Percentiles rank a stretch among this genome's conserved stretches.
Evolutionary conservation across 1,139 yeast genomes (phyloP).

Genomic region (Pichia terricola): DNA sequence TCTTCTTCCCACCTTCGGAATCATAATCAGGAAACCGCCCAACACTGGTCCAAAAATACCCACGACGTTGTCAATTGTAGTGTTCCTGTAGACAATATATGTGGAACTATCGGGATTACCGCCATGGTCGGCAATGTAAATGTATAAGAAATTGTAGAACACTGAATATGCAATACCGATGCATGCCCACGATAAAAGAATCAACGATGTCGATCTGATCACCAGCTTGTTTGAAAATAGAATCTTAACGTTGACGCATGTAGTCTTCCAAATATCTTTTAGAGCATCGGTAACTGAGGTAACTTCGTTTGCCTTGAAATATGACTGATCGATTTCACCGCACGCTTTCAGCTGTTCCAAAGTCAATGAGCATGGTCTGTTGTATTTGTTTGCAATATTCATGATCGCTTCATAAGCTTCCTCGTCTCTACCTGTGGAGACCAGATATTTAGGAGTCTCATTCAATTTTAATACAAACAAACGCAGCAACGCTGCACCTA

Average conservation of each 20-base stretch:
- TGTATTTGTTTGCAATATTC: conserved; percentile 33
- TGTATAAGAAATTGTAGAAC: conserved; percentile 42
- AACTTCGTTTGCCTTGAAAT: conserved; percentile 8
- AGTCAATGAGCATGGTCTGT: conserved; percentile 35
- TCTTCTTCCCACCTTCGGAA: conserved; percentile 44
- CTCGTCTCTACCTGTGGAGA: conserved; percentile 43
- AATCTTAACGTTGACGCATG: conserved; percentile 25
- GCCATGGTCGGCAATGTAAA: conserved; percentile 38
- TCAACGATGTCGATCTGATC: conserved; percentile 32
- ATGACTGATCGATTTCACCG: conserved; percentile 29
- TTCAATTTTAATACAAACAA: conserved; percentile 37
- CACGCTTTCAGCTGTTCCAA: conserved; percentile 35
- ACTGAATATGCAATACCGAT: conserved; percentile 46
- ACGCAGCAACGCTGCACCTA: conserved; percentile 39
- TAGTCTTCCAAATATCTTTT: conserved; percentile 17
- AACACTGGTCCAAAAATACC: conserved; percentile 50
- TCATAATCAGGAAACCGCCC: conserved; percentile 36
- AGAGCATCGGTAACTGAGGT: conserved; percentile 12
- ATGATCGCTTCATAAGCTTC: conserved; percentile 36
- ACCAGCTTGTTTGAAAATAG: conserved; percentile 34
- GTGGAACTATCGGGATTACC: conserved; percentile 32
- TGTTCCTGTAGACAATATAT: conserved; percentile 39
- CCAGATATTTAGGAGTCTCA: conserved; percentile 51
- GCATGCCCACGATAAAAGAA: conserved; percentile 39
- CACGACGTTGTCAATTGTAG: conserved; percentile 39